Evolutionary conservation across 2,329 filamentous ascomycete species (phyloP).

Genomic region (Dryadomyces quercus-mongolicae): DNA sequence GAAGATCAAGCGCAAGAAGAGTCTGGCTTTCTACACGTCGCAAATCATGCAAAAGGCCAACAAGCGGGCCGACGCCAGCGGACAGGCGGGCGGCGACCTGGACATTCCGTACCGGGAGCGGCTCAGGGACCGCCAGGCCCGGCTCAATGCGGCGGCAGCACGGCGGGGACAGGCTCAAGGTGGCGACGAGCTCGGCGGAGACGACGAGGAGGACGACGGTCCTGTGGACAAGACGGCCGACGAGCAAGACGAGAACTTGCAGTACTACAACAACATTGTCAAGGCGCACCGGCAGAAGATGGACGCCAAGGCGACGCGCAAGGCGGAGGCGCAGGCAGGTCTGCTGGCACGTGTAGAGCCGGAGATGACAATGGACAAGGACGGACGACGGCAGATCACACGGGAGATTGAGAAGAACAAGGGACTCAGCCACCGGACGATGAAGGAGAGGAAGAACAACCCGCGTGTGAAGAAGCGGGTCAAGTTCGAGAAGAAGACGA

Average conservation of each 20-base stretch:
- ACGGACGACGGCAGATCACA: constrained; percentile 84
- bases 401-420: constrained; percentile 98
- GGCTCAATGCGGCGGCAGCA: constrained; percentile 81
- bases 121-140: constrained; percentile 70
- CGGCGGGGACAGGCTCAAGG: constrained; percentile 58
- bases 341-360: constrained; percentile 53
- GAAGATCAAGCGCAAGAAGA: constrained; percentile 84
- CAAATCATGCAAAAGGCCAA: constrained; percentile 93
- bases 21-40: constrained; percentile 92
- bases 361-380: constrained; percentile 58
- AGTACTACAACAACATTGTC: constrained; percentile 19
- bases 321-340: constrained; percentile 46
- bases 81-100: constrained; percentile 64
- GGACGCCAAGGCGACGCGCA: constrained; percentile 53
- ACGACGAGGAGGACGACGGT: constrained; percentile 55
- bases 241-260: constrained; percentile 76
- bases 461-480: constrained; percentile 96
- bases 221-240: constrained; percentile 38
- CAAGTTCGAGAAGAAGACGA: constrained; percentile 93
- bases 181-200: constrained; percentile 55
- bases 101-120: constrained; percentile 86
- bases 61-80: constrained; percentile 62
- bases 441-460: constrained; percentile 86
- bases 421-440: constrained; percentile 57
- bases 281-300: constrained; percentile 42